Conservation (phyloP, 495 filamentous ascomycete genomes). For the Neurospora discreta region DNA sequence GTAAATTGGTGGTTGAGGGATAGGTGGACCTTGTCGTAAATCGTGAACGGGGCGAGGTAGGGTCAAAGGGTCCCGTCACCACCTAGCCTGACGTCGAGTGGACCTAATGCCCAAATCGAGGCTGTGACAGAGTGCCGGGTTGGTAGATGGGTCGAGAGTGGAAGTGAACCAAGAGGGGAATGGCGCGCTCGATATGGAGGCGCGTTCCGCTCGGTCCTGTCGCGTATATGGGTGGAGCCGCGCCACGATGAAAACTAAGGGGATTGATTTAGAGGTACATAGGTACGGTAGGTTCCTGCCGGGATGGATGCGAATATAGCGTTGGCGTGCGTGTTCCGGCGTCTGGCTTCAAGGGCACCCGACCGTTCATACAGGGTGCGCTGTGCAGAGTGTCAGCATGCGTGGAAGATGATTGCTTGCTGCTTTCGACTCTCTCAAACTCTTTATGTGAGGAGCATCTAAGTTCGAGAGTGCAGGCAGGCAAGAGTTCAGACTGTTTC, state of each 20-base stretch:
- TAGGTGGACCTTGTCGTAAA: neutral
- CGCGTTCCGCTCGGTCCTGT: neutral
- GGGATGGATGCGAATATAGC: neutral
- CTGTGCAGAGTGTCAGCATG: neutral
- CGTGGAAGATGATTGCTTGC: neutral
- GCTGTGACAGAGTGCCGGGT: slow-evolving; percentile 3
- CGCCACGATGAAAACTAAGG: neutral
- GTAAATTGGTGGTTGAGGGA: slow-evolving; percentile 3
- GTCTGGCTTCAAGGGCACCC: neutral
- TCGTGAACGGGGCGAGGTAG: neutral
- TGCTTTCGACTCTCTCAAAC: neutral
- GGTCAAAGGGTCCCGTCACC: slow-evolving; percentile 5
- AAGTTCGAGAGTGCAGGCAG: neutral
- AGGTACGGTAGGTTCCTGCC: neutral
- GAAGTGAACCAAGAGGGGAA: neutral
- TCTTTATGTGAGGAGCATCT: neutral
- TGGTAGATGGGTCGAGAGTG: neutral
- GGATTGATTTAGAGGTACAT: too few species aligned
- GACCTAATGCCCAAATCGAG: slow-evolving; percentile 19
- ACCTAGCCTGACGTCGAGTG: slow-evolving; percentile 4
- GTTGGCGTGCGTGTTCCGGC: neutral
- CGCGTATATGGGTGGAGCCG: neutral
- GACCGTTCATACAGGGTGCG: neutral
- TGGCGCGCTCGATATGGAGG: neutral
- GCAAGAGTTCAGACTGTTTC: neutral